Percentiles rank a stretch among this genome's conserved stretches.
phyloP scores from a whole-genome alignment of 371 early-diverging fungal genomes.

The Smittium culicis region DNA sequence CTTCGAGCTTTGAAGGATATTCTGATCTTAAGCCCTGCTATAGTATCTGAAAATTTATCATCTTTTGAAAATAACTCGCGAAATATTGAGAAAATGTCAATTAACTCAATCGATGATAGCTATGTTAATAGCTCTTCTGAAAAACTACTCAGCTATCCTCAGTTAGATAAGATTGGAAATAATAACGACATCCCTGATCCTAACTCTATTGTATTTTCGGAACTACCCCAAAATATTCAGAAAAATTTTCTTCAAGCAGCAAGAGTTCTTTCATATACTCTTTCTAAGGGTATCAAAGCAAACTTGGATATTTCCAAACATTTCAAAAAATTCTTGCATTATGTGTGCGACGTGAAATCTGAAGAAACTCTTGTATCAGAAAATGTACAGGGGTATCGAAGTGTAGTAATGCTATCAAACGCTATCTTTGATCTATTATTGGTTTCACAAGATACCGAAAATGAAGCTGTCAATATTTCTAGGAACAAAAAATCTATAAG shows the following conservation, averaged over 20 bases:
- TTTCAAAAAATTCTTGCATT: neutral
- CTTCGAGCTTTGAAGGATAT: neutral
- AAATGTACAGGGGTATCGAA: neutral
- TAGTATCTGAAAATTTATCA: too few species aligned
- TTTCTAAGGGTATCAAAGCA: neutral
- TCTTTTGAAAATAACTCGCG: neutral
- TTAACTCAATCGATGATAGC: neutral
- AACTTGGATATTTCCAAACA: neutral
- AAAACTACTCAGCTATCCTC: neutral
- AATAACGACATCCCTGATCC: neutral
- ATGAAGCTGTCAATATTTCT: neutral
- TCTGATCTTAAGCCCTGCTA: neutral
- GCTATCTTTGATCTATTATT: slow-evolving; percentile 3
- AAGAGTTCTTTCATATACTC: neutral
- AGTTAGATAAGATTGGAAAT: neutral
- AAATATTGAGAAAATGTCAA: neutral
- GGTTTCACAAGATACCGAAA: neutral
- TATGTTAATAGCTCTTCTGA: neutral
- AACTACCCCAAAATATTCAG: neutral
- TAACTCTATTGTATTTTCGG: neutral
- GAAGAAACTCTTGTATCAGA: neutral
- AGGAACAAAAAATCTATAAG: too few species aligned
- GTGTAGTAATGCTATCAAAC: neutral
- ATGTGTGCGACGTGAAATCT: neutral
- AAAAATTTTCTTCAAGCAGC: neutral